Evolutionary conservation across 495 filamentous ascomycete genomes (phyloP), one percentile per base, ranked within the genome.

Genomic region (Terfezia boudieri): DNA sequence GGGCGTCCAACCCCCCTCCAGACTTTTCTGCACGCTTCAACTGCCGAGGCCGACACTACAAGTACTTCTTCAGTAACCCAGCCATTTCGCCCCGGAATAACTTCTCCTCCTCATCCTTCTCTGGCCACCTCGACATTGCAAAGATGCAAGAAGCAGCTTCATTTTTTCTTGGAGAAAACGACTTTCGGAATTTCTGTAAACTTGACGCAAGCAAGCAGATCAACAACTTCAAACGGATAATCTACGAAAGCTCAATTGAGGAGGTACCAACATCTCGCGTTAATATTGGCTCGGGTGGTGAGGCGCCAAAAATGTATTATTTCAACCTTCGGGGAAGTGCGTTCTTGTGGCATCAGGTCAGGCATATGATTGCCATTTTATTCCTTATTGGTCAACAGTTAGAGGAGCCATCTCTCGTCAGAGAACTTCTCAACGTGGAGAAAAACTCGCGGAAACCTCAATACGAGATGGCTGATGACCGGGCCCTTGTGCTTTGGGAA

Each of bases 301-400:
- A 55, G 36, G 26, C 66, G 56, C 71, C 84, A 12, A 81, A 83
- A 61, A 72, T 94, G 4, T 96, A 92, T 69, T 79, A 82, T 53
- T 87, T 96, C 64, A 78, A 78, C 22, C 73, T 98, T 37, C 76
- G 86, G 50, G 90, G 90, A 14, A 83, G 83, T n/a, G 92, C 86
- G 8, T 98, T 98, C 67, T 70, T 98, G 49, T 98, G 89, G 89
- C 92, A 98, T 66, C 90, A 98, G 68, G 92, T 98, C 57, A 78
- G 90, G 14, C 82, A 85, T 70, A 89, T 98, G 79, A 77, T 88
- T 12, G 74, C 79, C 17, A 73, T 96, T 14, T 69, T 98, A 35
- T 96, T 98, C 68, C 67, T 86, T 9, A 75, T 98, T n/a, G 90
- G 84, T 10, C 92, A 96, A 68, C 81, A 86, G 0, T 73, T 94